phyloP scores from a whole-genome alignment of 2,329 filamentous ascomycete species.

The Zymoseptoria brevis region DNA sequence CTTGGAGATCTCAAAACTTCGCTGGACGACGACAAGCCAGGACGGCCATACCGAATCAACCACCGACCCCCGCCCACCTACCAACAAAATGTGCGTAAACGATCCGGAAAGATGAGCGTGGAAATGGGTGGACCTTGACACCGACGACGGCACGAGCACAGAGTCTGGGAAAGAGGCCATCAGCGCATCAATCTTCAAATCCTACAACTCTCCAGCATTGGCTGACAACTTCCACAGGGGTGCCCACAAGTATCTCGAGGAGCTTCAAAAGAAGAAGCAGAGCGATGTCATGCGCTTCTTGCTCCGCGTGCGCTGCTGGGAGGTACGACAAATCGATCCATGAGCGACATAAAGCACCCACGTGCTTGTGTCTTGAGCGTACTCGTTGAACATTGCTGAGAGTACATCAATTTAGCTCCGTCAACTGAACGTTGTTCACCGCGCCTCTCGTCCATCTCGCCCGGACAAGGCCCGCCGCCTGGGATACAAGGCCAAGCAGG shows the following conservation, averaged over 20 bases:
- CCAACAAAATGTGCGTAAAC: neutral
- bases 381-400: constrained; percentile 99
- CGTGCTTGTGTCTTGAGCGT: constrained; percentile 45
- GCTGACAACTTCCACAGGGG: constrained; percentile 51
- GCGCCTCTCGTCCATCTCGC: constrained; percentile 93
- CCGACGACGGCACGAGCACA: constrained; percentile 2
- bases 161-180: constrained; percentile 12
- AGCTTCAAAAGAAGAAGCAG: constrained; percentile 99
- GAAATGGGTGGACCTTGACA: constrained; percentile 3
- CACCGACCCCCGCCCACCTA: constrained; percentile 8
- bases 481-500: constrained; percentile 99
- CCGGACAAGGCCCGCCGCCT: constrained; percentile 99
- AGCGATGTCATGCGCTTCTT: constrained; percentile 99
- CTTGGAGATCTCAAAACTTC: neutral
- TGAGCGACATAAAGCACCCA: constrained; percentile 28
- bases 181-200: neutral
- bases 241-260: constrained; percentile 99
- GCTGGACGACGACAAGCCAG: neutral
- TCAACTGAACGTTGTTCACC: constrained; percentile 99
- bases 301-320: constrained; percentile 99
- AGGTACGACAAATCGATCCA: constrained; percentile 53
- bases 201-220: neutral
- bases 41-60: neutral
- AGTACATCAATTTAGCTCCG: constrained; percentile 99
- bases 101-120: constrained; percentile 1